phyloP scores from a whole-genome alignment of 768 basidiomycete species.

The Leccinum imitatum region DNA sequence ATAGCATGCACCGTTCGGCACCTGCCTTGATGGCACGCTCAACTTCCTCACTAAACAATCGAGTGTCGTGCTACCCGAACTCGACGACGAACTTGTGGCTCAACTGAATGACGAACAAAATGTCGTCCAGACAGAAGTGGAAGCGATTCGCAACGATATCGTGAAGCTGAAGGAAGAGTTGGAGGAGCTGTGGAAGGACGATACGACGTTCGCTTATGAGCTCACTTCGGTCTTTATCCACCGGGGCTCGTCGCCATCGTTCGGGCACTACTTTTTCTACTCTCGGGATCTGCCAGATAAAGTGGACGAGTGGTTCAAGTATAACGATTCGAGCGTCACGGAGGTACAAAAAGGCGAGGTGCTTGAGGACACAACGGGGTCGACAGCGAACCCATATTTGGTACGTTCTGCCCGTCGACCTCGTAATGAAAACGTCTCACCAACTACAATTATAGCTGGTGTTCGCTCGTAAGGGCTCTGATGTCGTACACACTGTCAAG shows the following conservation, averaged over 20 bases:
- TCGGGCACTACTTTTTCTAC: constrained; percentile 96
- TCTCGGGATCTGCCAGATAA: constrained; percentile 80
- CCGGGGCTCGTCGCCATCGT: constrained; percentile 82
- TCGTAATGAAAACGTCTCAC: not conserved
- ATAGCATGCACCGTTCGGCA: constrained; percentile 61
- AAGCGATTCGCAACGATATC: constrained; percentile 49
- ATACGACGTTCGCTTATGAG: constrained; percentile 72
- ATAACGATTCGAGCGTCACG: constrained; percentile 88
- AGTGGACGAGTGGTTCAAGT: constrained; percentile 91
- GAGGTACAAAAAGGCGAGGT: constrained; percentile 80
- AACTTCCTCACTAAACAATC: constrained; percentile 59
- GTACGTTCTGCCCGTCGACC: constrained; percentile 42
- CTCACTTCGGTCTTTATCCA: constrained; percentile 95
- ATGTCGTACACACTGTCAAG: constrained; percentile 81
- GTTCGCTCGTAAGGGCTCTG: constrained; percentile 74
- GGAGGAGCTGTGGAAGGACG: constrained; percentile 73
- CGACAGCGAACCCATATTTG: constrained; percentile 87
- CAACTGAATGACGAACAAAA: constrained; percentile 55
- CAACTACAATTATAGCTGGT: constrained; percentile 56
- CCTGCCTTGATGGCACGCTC: constrained; percentile 54
- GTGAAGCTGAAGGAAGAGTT: constrained; percentile 62
- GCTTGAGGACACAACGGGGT: constrained; percentile 85
- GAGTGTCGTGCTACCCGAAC: constrained; percentile 42
- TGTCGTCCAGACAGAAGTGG: constrained; percentile 55
- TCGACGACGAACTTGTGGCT: constrained; percentile 58